These are phyloP conservation scores for Apophysomyces elegans DNA, from an alignment of 371 early-diverging fungal species.

Conservation along the genomic window DNA sequence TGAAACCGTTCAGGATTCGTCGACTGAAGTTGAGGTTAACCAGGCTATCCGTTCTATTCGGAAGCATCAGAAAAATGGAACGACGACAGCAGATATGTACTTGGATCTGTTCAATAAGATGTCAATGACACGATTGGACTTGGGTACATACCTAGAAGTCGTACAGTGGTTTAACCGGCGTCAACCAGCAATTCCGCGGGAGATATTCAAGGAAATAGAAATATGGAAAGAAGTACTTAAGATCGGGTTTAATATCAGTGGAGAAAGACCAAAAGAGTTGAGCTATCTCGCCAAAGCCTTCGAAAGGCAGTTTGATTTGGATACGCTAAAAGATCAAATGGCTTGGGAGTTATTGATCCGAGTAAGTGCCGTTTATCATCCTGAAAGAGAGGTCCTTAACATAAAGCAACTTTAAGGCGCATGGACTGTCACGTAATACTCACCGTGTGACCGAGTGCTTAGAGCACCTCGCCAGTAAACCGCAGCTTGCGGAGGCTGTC, in stretches of 20 bases:
- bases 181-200: conserved; percentile 13
- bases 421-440: conserved; percentile 32
- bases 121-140: background rate
- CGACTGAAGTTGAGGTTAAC: background rate
- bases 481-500: background rate
- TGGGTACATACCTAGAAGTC: background rate
- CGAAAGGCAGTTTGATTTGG: conserved; percentile 20
- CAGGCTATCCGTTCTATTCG: background rate
- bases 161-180: conserved; percentile 1
- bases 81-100: background rate
- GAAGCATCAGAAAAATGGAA: background rate
- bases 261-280: conserved; percentile 30
- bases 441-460: conserved; percentile 9
- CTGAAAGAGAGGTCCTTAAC: background rate
- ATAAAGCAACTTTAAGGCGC: conserved; percentile 18
- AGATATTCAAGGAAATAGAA: conserved; percentile 23
- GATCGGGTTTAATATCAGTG: conserved; percentile 29
- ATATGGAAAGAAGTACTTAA: conserved; percentile 40
- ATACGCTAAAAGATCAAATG: conserved; percentile 23
- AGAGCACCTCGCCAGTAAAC: background rate
- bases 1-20: background rate
- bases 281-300: conserved; percentile 29
- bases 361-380: conserved; percentile 25
- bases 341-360: conserved; percentile 39
- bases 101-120: background rate